Evolutionary conservation across 2,329 filamentous ascomycete genomes (phyloP).

Genomic region (Xylaria arbuscula): DNA sequence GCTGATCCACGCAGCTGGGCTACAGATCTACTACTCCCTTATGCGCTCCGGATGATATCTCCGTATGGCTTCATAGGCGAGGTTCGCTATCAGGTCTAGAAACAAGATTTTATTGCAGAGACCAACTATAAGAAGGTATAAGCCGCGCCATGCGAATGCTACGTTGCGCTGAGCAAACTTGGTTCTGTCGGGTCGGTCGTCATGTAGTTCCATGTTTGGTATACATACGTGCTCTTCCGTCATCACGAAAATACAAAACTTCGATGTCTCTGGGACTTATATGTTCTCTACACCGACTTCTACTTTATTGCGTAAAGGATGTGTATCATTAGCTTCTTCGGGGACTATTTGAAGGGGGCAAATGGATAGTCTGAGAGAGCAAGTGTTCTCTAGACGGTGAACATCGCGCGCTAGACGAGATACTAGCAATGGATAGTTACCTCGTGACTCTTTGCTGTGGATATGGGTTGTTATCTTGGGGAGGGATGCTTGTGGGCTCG

Average conservation of each 20-base stretch:
- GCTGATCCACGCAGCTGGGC: slow-evolving; percentile 27
- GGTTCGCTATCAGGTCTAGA: slow-evolving; percentile 18
- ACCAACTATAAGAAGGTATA: slow-evolving; percentile 22
- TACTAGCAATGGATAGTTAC: background rate
- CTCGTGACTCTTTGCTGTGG: slow-evolving; percentile 23
- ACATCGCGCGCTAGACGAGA: slow-evolving; percentile 11
- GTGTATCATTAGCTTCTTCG: slow-evolving; percentile 16
- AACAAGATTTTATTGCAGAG: slow-evolving; percentile 18
- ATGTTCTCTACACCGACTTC: background rate
- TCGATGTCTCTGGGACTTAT: slow-evolving; percentile 5
- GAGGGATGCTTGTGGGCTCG: background rate
- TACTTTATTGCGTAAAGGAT: slow-evolving; percentile 1
- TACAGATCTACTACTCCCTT: slow-evolving; percentile 17
- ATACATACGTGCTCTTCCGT: slow-evolving; percentile 18
- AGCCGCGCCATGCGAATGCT: slow-evolving; percentile 40
- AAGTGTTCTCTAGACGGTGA: background rate
- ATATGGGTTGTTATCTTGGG: background rate
- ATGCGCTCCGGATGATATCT: slow-evolving; percentile 12
- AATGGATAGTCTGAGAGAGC: slow-evolving; percentile 2
- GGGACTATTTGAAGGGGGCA: slow-evolving; percentile 4
- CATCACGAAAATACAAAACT: slow-evolving; percentile 8
- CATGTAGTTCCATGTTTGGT: slow-evolving; percentile 16
- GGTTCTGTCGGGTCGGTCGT: slow-evolving; percentile 15
- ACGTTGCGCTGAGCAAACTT: slow-evolving; percentile 38
- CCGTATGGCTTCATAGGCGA: slow-evolving; percentile 15